Conservation (phyloP, 305 asterid genomes). For the Fraxinus sp. region DNA sequence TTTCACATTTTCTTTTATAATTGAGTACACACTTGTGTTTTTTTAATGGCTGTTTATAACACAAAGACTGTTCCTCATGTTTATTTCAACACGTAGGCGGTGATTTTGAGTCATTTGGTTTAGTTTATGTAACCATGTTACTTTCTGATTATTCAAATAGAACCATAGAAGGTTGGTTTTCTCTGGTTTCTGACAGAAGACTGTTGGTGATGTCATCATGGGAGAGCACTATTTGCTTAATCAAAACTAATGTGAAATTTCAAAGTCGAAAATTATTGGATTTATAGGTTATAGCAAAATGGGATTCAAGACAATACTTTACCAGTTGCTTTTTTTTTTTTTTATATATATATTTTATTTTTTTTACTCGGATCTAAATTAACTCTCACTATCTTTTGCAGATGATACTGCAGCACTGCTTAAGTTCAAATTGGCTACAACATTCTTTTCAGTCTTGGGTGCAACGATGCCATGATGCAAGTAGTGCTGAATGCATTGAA, state of each 20-base stretch:
- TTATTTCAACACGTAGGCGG: not conserved
- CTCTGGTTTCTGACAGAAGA: conserved; percentile 1
- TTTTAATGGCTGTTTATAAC: not conserved
- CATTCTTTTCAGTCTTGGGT: conserved; percentile 66
- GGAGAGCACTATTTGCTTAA: not conserved
- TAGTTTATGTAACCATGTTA: not conserved
- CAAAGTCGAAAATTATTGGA: not conserved
- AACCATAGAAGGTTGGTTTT: not conserved
- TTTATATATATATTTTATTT: not conserved
- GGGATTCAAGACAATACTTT: conserved; percentile 3
- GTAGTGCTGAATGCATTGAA: conserved; percentile 80
- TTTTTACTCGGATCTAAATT: conserved; percentile 15
- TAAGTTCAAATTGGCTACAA: conserved; percentile 59
- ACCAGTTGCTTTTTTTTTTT: conserved; percentile 1
- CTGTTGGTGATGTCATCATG: not conserved
- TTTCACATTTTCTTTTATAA: not conserved
- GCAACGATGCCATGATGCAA: conserved; percentile 68
- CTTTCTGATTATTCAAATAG: not conserved
- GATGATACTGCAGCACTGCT: conserved; percentile 70
- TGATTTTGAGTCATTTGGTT: not conserved
- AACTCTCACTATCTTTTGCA: conserved; percentile 37
- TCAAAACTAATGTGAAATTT: not conserved
- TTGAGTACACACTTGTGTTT: not conserved
- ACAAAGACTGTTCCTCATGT: not conserved
- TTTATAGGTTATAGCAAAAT: not conserved